Evolutionary conservation across 495 filamentous ascomycete species (phyloP).

Genomic region (Tirmania nivea): DNA sequence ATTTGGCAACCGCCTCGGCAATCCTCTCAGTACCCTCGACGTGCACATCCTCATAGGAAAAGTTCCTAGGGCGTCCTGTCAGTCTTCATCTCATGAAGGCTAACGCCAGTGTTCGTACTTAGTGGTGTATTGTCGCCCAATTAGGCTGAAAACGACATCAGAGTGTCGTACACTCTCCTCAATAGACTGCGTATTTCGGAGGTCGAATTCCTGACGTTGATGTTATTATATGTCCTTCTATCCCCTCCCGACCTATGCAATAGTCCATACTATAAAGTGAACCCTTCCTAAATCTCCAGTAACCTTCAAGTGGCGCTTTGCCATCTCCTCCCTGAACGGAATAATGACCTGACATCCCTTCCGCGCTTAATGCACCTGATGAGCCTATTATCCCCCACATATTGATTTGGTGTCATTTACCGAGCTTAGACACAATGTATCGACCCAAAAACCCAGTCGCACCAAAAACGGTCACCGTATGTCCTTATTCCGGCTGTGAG

Average conservation of each 20-base stretch:
- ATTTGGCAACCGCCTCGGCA: slow-evolving; percentile 87
- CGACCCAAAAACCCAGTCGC: slow-evolving; percentile 89
- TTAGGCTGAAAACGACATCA: slow-evolving; percentile 88
- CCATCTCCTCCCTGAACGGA: slow-evolving; percentile 92
- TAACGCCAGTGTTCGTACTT: slow-evolving; percentile 38
- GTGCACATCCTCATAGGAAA: slow-evolving; percentile 76
- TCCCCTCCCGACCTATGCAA: neutral
- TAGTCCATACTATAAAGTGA: slow-evolving; percentile 67
- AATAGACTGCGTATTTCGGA: slow-evolving; percentile 85
- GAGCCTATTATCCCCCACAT: slow-evolving; percentile 13
- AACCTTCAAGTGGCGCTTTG: slow-evolving; percentile 87
- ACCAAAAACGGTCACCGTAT: slow-evolving; percentile 94
- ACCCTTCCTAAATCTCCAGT: slow-evolving; percentile 81
- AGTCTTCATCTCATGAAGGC: neutral
- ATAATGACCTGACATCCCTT: slow-evolving; percentile 83
- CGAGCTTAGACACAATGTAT: slow-evolving; percentile 92
- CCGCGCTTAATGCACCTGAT: slow-evolving; percentile 36
- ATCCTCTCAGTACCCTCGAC: slow-evolving; percentile 90
- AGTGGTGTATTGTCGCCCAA: slow-evolving; percentile 83
- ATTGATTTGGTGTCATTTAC: slow-evolving; percentile 27
- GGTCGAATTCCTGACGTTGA: slow-evolving; percentile 57
- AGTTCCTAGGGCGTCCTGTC: slow-evolving; percentile 42
- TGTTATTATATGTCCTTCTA: neutral
- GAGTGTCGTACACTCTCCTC: slow-evolving; percentile 93
- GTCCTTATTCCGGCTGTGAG: slow-evolving; percentile 31